Conservation (phyloP, 2,329 filamentous ascomycete genomes). For the Nigrospora oryzae region DNA sequence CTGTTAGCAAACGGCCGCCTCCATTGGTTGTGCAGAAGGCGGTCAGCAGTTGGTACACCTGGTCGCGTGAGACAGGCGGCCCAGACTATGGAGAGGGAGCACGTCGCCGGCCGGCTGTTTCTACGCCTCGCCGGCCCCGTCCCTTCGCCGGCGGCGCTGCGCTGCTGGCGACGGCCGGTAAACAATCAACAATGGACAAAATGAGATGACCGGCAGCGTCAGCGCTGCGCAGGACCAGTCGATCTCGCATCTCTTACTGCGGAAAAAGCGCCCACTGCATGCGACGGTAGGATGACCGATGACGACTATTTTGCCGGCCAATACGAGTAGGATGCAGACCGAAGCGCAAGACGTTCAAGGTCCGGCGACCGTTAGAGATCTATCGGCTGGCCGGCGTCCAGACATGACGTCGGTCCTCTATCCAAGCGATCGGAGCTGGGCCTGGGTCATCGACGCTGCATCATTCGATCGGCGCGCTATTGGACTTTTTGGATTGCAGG, state of each 20-base stretch:
- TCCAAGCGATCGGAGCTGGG: background rate
- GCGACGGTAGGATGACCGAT: background rate
- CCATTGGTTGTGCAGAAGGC: background rate
- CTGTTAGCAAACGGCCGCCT: too few relatives aligned
- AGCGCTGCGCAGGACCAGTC: too few relatives aligned
- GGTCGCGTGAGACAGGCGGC: too few relatives aligned
- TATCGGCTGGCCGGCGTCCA: background rate
- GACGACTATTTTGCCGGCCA: constrained; percentile 1
- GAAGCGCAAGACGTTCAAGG: too few relatives aligned
- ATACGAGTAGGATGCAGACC: background rate
- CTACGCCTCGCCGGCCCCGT: too few relatives aligned
- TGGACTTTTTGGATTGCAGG: too few relatives aligned
- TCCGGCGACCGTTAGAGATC: background rate
- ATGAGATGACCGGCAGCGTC: too few relatives aligned
- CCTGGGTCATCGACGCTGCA: too few relatives aligned
- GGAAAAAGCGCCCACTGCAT: background rate
- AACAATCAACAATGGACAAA: background rate
- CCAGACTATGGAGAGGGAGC: too few relatives aligned
- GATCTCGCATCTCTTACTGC: background rate
- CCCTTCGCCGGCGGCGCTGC: too few relatives aligned
- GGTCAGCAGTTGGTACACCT: background rate
- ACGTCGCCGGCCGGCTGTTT: too few relatives aligned
- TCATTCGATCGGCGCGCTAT: too few relatives aligned
- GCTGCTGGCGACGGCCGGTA: background rate
- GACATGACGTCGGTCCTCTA: constrained; percentile 1